A percentile compares a stretch with the other conserved stretches of the same genome.
phyloP scores from a whole-genome alignment of 2,329 filamentous ascomycete species.

The Verticillium klebahnii region DNA sequence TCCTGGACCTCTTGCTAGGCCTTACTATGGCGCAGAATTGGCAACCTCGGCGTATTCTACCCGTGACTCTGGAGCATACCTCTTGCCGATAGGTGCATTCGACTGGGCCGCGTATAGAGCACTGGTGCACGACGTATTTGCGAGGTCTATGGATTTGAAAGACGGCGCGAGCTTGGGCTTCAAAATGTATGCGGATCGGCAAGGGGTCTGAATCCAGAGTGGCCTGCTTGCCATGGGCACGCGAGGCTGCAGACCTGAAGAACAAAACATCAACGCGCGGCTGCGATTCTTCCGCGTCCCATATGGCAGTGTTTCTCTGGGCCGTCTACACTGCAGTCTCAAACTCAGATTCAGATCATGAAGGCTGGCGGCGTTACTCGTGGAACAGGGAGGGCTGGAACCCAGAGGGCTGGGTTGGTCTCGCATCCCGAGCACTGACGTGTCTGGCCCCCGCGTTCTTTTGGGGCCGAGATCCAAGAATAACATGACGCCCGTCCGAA shows the following conservation, averaged over 20 bases:
- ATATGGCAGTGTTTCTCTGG: too few relatives aligned
- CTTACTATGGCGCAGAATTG: neutral
- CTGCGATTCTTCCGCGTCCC: neutral
- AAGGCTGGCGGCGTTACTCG: neutral
- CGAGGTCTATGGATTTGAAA: neutral
- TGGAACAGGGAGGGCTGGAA: neutral
- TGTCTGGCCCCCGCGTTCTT: neutral
- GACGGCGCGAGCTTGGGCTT: neutral
- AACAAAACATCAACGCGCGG: neutral
- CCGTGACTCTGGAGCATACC: neutral
- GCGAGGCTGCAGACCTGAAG: neutral
- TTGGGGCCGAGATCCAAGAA: neutral
- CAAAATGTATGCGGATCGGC: neutral
- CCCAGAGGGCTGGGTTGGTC: neutral
- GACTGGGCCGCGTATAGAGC: neutral
- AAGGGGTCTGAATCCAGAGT: neutral
- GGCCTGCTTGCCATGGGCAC: neutral
- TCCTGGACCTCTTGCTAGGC: neutral
- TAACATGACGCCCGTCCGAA: neutral
- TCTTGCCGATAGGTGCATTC: neutral
- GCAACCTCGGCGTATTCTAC: neutral
- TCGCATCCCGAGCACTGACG: neutral
- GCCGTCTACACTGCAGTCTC: too few relatives aligned
- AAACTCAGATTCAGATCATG: neutral
- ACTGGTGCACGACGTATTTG: neutral